These are phyloP conservation scores for Sporothrix curviconia DNA, from an alignment of 2,329 filamentous ascomycete genomes.

Conservation along the genomic window DNA sequence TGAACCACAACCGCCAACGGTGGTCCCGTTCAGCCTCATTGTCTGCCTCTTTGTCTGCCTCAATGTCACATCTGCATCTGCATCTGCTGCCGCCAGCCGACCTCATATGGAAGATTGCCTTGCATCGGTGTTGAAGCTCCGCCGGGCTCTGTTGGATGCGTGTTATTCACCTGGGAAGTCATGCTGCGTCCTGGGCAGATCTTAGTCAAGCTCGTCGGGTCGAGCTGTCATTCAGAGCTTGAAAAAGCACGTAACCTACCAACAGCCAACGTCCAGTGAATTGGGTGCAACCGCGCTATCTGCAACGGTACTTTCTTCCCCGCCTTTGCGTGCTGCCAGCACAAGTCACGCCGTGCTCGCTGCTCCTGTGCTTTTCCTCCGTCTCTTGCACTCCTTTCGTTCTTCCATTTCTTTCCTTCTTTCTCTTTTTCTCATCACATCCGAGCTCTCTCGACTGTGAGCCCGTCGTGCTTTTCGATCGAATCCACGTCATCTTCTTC, in stretches of 20 bases:
- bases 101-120: not conserved
- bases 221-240: no score
- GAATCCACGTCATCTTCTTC: no score
- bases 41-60: not conserved
- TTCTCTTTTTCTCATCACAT: not conserved
- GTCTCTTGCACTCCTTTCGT: not conserved
- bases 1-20: not conserved
- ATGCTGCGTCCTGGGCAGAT: no score
- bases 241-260: not conserved
- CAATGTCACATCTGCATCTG: no score
- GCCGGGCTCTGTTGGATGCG: no score
- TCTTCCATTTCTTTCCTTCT: not conserved
- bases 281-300: not conserved
- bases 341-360: not conserved
- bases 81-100: not conserved
- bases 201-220: no score
- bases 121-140: no score
- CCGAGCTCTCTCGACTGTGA: no score
- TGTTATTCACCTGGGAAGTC: no score
- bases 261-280: no score
- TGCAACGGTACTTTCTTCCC: not conserved
- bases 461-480: not conserved
- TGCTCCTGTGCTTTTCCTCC: not conserved
- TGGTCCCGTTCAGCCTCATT: slow-evolving; percentile 2
- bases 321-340: not conserved